Evolutionary conservation across 352 stramenopile species (phyloP), one percentile per base, ranked within the genome.

Genomic region (Chrysophaeum taylorii): DNA sequence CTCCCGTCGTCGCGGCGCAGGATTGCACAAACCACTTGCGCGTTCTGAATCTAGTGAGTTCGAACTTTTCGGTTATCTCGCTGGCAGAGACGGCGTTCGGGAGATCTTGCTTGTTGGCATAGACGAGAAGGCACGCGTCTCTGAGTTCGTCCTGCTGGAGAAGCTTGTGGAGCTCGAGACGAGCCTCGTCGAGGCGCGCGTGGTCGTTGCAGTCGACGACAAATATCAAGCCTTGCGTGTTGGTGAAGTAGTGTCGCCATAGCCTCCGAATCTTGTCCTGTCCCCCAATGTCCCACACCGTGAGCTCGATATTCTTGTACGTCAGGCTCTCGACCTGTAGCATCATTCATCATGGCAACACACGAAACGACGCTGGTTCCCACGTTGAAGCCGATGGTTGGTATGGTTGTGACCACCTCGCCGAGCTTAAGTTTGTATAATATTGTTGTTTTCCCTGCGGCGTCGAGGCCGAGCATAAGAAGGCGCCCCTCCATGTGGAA

Each of bases 371-470:
- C n/a, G n/a, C n/a, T 93, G 71, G 92, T 97, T 84, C 99, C 95
- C 52, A 99, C 94, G 81, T 99, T 99, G 85, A 99, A 99, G 35
- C 92, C 93, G 82, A 97, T 97, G 31, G 93, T 98, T 35, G 93
- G 92, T 79, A 97, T 97, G 38, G 93, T 98, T 53, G 93, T 98
- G 64, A 98, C 92, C 69, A 97, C 92, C 83, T 97, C 68, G 76
- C 42, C 68, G 25, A 68, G 43, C 48, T 89, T 87, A 72, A 89
- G 82, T 64, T 84, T 83, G 78, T 89, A 85, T 1, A 88, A 78
- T 37, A 90, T 74, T 21, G 85, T 89, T 0, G 84, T 90, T 75
- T 90, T 90, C 36, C 82, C 83, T 5, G 81, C 84, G 14, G 74
- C 79, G 45, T 89, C 84, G n/a, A 91, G 82, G 0, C 84, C 84